These are phyloP conservation scores for Starmerella lactis-condensi DNA, from an alignment of 805 yeast genomes.

Conservation along the genomic window DNA sequence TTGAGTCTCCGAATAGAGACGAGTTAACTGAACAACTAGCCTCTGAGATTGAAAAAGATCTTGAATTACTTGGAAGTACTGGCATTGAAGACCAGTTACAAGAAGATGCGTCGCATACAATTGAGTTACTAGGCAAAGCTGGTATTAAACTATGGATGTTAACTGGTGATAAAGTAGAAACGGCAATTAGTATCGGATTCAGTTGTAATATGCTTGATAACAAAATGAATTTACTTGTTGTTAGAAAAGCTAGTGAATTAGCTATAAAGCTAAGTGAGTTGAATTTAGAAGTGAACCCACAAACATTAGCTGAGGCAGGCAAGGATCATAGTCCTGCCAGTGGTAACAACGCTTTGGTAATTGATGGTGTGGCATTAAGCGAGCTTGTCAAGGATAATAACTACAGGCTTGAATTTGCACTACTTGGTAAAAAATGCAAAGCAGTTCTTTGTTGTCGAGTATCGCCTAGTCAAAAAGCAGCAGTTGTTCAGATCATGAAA, in stretches of 20 bases:
- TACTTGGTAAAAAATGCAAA: slow-evolving; percentile 56
- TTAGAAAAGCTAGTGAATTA: slow-evolving; percentile 27
- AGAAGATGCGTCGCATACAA: slow-evolving; percentile 60
- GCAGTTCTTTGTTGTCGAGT: slow-evolving; percentile 73
- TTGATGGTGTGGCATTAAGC: slow-evolving; percentile 50
- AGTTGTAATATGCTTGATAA: slow-evolving; percentile 53
- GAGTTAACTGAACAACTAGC: slow-evolving; percentile 34
- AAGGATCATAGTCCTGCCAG: slow-evolving; percentile 48
- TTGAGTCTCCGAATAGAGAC: slow-evolving; percentile 41
- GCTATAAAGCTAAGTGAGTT: slow-evolving; percentile 30
- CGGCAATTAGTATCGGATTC: slow-evolving; percentile 69
- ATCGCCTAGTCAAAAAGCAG: slow-evolving; percentile 69
- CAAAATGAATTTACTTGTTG: slow-evolving; percentile 42
- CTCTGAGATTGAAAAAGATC: slow-evolving; percentile 39
- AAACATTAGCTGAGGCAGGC: slow-evolving; percentile 33
- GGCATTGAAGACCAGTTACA: slow-evolving; percentile 69
- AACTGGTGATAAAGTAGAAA: slow-evolving; percentile 68
- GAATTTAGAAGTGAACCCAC: slow-evolving; percentile 23
- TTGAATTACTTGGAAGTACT: slow-evolving; percentile 52
- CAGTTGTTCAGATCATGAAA: slow-evolving; percentile 50
- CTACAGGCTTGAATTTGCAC: slow-evolving; percentile 35
- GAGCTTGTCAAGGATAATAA: slow-evolving; percentile 26
- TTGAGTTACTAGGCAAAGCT: slow-evolving; percentile 44
- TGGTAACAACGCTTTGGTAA: slow-evolving; percentile 38
- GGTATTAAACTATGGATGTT: slow-evolving; percentile 72